Percentiles rank a stretch among this genome's conserved stretches.
Conservation (phyloP, 148 eudicot species). For the Heliamphora exappendiculata region DNA sequence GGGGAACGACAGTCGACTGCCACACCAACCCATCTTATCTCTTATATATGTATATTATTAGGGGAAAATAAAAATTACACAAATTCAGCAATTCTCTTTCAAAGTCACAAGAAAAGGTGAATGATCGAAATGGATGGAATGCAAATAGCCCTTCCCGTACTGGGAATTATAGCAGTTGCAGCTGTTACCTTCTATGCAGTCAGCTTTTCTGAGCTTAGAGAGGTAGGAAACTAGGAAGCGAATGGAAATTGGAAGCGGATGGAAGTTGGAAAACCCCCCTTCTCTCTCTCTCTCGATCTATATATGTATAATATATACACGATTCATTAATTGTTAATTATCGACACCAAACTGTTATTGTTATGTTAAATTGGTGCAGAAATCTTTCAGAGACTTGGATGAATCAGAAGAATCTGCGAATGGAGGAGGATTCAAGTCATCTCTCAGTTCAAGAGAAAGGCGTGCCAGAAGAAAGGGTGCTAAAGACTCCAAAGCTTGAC, state of each 20-base stretch:
- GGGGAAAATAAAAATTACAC: no score
- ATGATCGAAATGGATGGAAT: slow-evolving; percentile 49
- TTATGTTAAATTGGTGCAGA: slow-evolving; percentile 22
- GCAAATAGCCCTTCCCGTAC: slow-evolving; percentile 36
- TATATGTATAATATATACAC: background rate
- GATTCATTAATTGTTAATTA: background rate
- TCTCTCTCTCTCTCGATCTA: background rate
- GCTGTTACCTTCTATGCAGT: slow-evolving; percentile 66
- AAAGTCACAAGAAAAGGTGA: background rate
- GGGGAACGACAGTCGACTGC: no score
- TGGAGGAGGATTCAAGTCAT: slow-evolving; percentile 34
- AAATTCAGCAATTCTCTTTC: no score
- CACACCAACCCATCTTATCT: no score
- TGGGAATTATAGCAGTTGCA: slow-evolving; percentile 59
- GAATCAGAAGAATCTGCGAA: slow-evolving; percentile 35
- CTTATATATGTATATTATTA: no score
- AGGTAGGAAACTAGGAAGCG: no score
- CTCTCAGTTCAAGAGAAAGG: slow-evolving; percentile 52
- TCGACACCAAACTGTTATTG: background rate
- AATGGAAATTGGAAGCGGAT: no score
- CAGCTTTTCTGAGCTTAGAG: slow-evolving; percentile 58
- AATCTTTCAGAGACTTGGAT: slow-evolving; percentile 42
- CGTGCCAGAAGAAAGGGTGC: slow-evolving; percentile 49
- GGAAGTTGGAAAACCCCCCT: no score
- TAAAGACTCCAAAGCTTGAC: slow-evolving; percentile 31